Evolutionary conservation across 257 asterid species (phyloP), one percentile per base, ranked within the genome.

Genomic region (Solanum infundibuliforme): DNA sequence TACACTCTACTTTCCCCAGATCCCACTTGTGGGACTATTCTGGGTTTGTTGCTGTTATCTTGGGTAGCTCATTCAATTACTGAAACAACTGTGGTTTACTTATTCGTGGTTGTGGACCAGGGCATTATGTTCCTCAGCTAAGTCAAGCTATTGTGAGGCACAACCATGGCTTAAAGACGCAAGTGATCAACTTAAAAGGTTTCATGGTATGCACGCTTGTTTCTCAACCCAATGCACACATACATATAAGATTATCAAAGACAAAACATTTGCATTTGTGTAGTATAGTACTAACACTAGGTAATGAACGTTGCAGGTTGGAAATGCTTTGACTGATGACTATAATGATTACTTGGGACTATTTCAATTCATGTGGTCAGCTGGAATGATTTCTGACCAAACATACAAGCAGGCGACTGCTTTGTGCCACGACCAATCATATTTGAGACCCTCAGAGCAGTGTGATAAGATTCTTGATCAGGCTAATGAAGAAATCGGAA

Each of bases 91-190:
- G 25, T 27, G 43, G 12, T 27, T 25, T 25, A 31, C 72, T 85
- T 90, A 58, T 32, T 39, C 31, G 21, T 75, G 65, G 36, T 46
- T 86, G 39, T 62, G 83, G 75, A 89, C 29, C 93, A 96, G 99
- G 99, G 69, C 99, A 97, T 88, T 96, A 97, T 90, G 98, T 94
- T 91, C 99, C 99, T 91, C 99, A 97, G 90, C 93, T 97, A 88
- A 94, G 98, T 93, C 98, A 94, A 91, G 96, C 98, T 81, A 92
- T 97, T 43, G 96, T 95, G 89, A 87, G 91, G 90, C 89, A 95
- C 95, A 97, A 96, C 89, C 55, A 68, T 10, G 93, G 88, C 87
- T 87, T 86, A 69, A 92, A 91, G 88, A 91, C 91, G 84, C 83
- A 88, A 29, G 87, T 86, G 83, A 97, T 97, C 93, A 97, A 94